Conservation (phyloP, 73 alveolate species). For the Halteria grandinella region DNA sequence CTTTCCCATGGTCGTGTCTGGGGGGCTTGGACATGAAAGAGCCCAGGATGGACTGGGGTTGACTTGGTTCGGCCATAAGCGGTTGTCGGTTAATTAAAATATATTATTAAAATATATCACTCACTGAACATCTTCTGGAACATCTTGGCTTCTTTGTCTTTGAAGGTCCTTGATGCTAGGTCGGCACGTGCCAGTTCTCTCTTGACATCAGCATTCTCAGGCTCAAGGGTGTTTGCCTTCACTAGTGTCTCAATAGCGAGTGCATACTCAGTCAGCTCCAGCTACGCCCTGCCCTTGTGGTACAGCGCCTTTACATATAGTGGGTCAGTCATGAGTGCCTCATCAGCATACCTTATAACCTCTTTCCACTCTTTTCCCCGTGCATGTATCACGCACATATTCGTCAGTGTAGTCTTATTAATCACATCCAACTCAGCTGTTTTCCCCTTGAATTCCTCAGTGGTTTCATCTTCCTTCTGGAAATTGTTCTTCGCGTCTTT, state of each 20-base stretch:
- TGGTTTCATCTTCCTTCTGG: conserved; percentile 48
- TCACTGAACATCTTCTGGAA: conserved; percentile 55
- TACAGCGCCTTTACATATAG: conserved; percentile 46
- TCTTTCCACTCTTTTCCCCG: conserved; percentile 60
- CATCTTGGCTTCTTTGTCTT: conserved; percentile 14
- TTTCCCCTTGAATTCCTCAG: conserved; percentile 43
- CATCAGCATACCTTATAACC: conserved; percentile 34
- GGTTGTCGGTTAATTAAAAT: not conserved
- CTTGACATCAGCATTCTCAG: conserved; percentile 53
- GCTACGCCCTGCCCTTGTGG: conserved; percentile 51
- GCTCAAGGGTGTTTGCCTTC: conserved; percentile 24
- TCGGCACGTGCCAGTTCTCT: conserved; percentile 41
- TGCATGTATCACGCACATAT: conserved; percentile 39
- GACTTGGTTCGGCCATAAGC: too few relatives aligned
- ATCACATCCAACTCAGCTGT: conserved; percentile 33
- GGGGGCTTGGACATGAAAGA: too few relatives aligned
- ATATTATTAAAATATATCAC: not conserved
- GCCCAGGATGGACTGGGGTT: too few relatives aligned
- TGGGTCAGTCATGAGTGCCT: conserved; percentile 41
- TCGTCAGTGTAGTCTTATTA: conserved; percentile 7
- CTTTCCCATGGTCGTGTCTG: conserved; percentile 28
- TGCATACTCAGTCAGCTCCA: conserved; percentile 39
- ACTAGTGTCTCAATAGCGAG: conserved; percentile 34
- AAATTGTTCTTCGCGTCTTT: conserved; percentile 64
- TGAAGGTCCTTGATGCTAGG: not conserved